Evolutionary conservation across 1,139 yeast genomes (phyloP), one percentile per base, ranked within the genome.

Genomic region (Hyphopichia wangnamkhiaoensis): DNA sequence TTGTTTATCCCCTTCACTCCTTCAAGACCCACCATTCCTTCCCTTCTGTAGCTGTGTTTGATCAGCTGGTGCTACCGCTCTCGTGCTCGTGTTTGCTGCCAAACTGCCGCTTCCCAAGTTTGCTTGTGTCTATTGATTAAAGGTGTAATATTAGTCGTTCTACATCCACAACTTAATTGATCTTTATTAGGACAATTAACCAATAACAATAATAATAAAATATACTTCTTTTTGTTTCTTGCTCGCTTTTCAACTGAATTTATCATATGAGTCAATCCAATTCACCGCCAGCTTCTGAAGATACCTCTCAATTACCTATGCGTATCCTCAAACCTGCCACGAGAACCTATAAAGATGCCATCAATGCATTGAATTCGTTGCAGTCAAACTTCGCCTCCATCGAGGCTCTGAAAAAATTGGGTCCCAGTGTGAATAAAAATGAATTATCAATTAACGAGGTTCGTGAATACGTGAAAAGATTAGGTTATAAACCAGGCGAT

Each of bases 311-410:
- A 13, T 24, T 17, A 33, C 26, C 33, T 8, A 50, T 52, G 58
- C 59, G 52, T 44, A 41, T 50, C 30, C 47, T 47, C 14, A 20
- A 38, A 21, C 37, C 46, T 13, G 36, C 47, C 29, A 36, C 53
- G 20, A 50, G 74, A 50, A 63, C 68, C 14, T 73, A 72, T 46
- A 71, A 78, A 56, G 95, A 86, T 62, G 98, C 98, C 2, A 80
- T 94, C 38, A 74, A 74, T 42, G 89, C 94, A 8, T 73, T 94
- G 52, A 94, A 94, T 64, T 77, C 90, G 9, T 70, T 91, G 33
- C 99, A 94, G 59, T 86, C 97, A 26, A 94, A 93, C 59, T 89
- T 84, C 60, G 93, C 96, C 23, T 80, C 91, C 12, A 80, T 94
- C 37, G 95, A 90, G 61, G 95, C 95, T 4, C 76, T 82, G 40